These are phyloP conservation scores for Huntiella decipiens DNA, from an alignment of 2,329 filamentous ascomycete genomes.

Conservation along the genomic window DNA sequence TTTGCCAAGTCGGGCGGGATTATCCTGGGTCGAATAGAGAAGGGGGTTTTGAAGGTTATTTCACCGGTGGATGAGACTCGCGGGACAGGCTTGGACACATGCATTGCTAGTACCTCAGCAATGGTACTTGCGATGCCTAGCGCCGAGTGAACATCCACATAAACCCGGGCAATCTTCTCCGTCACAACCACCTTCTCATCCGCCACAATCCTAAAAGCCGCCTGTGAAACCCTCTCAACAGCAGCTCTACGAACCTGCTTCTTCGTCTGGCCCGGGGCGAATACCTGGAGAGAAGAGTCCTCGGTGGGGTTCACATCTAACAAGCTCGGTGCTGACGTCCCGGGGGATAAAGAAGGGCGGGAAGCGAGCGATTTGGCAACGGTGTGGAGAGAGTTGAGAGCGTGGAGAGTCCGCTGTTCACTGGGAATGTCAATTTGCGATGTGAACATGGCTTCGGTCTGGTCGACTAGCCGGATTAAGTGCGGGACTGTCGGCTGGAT, in stretches of 20 bases:
- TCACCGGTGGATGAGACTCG: conserved; percentile 14
- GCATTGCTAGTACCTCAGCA: conserved; percentile 62
- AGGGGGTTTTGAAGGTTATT: conserved; percentile 22
- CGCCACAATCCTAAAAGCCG: conserved; percentile 50
- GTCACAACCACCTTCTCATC: conserved; percentile 68
- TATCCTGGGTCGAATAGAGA: conserved; percentile 52
- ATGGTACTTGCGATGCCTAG: conserved; percentile 58
- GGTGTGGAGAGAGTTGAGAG: conserved; percentile 26
- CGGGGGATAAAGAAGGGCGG: conserved; percentile 7
- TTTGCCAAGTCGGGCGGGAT: conserved; percentile 54
- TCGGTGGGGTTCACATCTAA: conserved; percentile 15
- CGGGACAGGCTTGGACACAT: conserved; percentile 64
- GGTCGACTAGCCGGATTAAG: conserved; percentile 20
- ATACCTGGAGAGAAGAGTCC: background rate
- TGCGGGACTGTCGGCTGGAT: background rate
- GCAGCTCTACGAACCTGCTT: conserved; percentile 22
- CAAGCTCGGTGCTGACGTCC: conserved; percentile 17
- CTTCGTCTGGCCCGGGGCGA: background rate
- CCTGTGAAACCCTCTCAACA: conserved; percentile 32
- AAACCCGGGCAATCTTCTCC: conserved; percentile 48
- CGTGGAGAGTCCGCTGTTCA: conserved; percentile 23
- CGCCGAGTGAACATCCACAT: conserved; percentile 57
- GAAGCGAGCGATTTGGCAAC: conserved; percentile 26
- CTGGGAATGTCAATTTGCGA: conserved; percentile 26
- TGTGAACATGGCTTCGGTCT: conserved; percentile 25